phyloP scores from a whole-genome alignment of 1,139 yeast genomes.

The Candida anutae region DNA sequence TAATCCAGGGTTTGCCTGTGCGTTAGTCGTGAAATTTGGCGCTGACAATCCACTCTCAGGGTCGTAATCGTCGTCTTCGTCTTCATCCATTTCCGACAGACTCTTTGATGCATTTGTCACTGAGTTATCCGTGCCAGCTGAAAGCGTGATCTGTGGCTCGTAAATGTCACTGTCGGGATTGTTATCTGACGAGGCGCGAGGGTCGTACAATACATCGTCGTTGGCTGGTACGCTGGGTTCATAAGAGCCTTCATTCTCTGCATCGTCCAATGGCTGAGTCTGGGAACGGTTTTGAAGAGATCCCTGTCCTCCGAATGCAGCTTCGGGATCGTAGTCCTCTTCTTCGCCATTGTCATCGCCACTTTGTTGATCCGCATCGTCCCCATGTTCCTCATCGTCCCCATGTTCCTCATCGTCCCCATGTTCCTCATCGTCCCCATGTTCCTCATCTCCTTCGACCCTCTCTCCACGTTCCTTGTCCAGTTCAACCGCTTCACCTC shows the following conservation, averaged over 20 bases:
- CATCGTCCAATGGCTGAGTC: no score
- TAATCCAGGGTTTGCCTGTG: slow-evolving; percentile 1
- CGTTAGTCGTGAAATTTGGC: slow-evolving; percentile 3
- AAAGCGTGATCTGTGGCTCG: background rate
- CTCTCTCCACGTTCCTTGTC: background rate
- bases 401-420: slow-evolving; percentile 2
- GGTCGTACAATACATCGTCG: no score
- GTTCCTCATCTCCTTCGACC: slow-evolving; percentile 2
- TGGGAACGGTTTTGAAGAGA: no score
- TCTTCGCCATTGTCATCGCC: slow-evolving; percentile 8
- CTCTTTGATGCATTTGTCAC: no score
- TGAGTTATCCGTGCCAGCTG: no score
- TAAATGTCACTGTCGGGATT: background rate
- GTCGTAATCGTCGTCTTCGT: slow-evolving; percentile 17
- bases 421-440: slow-evolving; percentile 15
- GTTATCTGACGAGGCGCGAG: no score
- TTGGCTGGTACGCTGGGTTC: no score
- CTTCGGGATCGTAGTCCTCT: slow-evolving; percentile 16
- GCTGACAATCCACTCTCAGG: slow-evolving; percentile 12
- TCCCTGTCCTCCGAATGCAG: slow-evolving; percentile 5
- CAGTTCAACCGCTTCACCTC: background rate
- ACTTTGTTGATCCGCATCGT: background rate
- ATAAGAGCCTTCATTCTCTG: no score
- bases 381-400: slow-evolving; percentile 1
- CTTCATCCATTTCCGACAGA: no score